Conservation (phyloP, 148 eudicot species). For the Arbutus unedo region DNA sequence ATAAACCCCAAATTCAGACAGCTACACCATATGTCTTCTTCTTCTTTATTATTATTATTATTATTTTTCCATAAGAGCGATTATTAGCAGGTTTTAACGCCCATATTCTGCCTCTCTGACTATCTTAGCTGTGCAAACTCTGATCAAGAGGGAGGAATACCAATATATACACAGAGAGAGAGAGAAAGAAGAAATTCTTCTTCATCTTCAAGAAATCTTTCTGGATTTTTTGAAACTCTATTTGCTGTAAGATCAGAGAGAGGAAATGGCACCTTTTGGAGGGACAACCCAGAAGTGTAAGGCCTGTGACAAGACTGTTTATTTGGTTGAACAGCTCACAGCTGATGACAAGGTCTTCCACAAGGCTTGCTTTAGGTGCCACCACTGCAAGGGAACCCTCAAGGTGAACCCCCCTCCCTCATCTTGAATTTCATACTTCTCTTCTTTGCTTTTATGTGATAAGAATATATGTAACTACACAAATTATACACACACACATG, state of each 20-base stretch:
- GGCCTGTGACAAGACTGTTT: conserved; percentile 88
- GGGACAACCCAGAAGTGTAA: conserved; percentile 93
- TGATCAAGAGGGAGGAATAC: neutral
- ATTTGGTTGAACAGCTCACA: conserved; percentile 81
- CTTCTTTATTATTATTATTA: no score
- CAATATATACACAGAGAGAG: neutral
- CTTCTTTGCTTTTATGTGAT: neutral
- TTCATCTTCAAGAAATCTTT: neutral
- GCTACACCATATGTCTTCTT: neutral
- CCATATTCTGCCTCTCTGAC: conserved; percentile 6
- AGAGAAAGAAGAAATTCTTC: neutral
- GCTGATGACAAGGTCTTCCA: conserved; percentile 82
- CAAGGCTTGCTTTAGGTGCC: conserved; percentile 88
- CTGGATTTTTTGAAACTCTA: neutral
- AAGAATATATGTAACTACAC: neutral
- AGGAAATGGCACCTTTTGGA: conserved; percentile 67
- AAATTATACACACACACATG: no score
- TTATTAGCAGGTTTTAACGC: conserved; percentile 3
- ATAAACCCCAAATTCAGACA: neutral
- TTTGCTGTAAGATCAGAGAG: neutral
- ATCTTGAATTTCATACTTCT: neutral
- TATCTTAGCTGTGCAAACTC: neutral
- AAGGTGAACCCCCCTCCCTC: conserved; percentile 41
- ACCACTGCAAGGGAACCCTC: conserved; percentile 89
- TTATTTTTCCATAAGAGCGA: neutral